phyloP scores from a whole-genome alignment of 2,329 filamentous ascomycete species.

The Camillea tinctor region DNA sequence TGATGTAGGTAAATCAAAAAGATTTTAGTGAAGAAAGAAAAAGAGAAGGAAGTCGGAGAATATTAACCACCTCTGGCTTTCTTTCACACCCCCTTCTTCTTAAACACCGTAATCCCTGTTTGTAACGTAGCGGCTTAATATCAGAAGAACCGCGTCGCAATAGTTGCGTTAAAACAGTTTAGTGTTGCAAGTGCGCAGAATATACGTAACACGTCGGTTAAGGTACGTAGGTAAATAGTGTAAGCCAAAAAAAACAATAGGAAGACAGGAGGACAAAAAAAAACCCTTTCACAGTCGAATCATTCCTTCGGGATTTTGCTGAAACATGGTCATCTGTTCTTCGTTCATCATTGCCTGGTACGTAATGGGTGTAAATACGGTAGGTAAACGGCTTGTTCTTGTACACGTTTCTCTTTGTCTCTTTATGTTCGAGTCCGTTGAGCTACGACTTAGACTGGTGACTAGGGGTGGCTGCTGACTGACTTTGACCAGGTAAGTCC shows the following conservation, averaged over 20 bases:
- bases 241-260: too few relatives aligned
- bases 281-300: background rate
- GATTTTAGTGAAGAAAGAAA: too few relatives aligned
- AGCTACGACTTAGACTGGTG: too few relatives aligned
- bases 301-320: background rate
- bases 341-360: background rate
- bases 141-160: slow-evolving; percentile 3
- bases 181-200: background rate
- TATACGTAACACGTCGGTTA: too few relatives aligned
- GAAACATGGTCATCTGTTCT: background rate
- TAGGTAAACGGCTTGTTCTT: background rate
- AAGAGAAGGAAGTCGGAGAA: too few relatives aligned
- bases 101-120: background rate
- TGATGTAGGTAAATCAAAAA: too few relatives aligned
- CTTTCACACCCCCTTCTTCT: background rate
- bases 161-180: background rate
- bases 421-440: background rate
- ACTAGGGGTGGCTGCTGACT: background rate
- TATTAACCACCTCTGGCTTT: too few relatives aligned
- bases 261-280: background rate
- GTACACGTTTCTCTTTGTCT: background rate
- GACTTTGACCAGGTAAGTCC: too few relatives aligned
- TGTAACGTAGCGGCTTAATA: background rate
- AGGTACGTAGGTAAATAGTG: too few relatives aligned
- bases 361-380: background rate